Evolutionary conservation across 306 rosid genomes (phyloP).

Genomic region (Luffa aegyptiaca): DNA sequence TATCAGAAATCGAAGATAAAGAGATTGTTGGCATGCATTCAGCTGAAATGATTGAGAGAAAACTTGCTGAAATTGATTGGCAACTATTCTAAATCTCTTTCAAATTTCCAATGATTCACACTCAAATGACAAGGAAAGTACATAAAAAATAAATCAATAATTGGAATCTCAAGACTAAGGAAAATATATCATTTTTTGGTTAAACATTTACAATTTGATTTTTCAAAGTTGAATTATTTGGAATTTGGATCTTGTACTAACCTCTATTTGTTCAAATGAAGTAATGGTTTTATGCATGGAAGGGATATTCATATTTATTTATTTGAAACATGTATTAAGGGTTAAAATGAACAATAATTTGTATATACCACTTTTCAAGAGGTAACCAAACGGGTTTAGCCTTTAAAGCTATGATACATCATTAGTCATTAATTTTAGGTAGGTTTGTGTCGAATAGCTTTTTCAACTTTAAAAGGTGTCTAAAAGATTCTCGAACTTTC

Average conservation of each 20-base stretch:
- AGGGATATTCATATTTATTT: neutral
- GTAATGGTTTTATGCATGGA: neutral
- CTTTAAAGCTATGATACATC: neutral
- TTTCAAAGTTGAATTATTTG: neutral
- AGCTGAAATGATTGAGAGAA: slow-evolving; percentile 1
- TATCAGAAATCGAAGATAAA: neutral
- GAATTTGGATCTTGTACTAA: neutral
- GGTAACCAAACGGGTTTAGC: neutral
- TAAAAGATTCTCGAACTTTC: too few relatives aligned
- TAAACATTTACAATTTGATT: neutral
- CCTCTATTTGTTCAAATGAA: neutral
- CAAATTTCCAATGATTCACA: neutral
- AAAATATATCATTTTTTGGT: too few relatives aligned
- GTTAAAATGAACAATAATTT: neutral
- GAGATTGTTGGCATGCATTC: neutral
- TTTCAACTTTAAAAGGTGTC: too few relatives aligned
- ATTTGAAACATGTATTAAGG: neutral
- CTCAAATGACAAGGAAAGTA: neutral
- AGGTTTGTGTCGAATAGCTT: too few relatives aligned
- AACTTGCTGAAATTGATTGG: neutral
- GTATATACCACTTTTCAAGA: neutral
- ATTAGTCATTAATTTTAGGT: neutral
- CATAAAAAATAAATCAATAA: neutral
- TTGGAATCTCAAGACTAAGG: neutral
- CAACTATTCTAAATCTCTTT: neutral